Base-by-base conservation (phyloP, 768 basidiomycete species). In the Pleurotus salmoneostramineus region DNA sequence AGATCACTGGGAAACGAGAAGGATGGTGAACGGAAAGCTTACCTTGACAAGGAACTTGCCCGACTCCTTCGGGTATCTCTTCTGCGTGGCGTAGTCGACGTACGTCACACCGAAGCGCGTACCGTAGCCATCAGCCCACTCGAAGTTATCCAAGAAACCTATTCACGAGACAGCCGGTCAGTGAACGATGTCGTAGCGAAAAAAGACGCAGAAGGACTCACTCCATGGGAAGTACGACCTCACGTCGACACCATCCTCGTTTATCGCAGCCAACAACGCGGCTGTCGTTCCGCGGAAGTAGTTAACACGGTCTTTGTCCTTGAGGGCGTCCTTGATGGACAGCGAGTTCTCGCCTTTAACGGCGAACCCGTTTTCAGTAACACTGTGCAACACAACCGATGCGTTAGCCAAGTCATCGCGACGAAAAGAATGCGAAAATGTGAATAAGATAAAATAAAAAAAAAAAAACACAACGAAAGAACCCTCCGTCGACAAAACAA, bases 291-390 rank as follows among this genome's bases (percentile, higher is more conserved):
- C 87, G 51, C 74, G 71, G 76, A 85, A 89, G 69, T 87, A 89
- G 61, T 83, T 76, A 57, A 88, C 81, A 40, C 87, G 84, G 63
- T 84, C 85, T n/a, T 66, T 70, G 65, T 88, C 87, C 27, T 79
- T 69, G 27, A 85, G 60, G 7, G 81, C 84, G 58, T 82, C 71
- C 56, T 82, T 80, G 5, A 82, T 63, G 1, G 84, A 72, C 71
- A 81, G 75, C 47, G 64, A 69, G 65, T 74, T 79, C 68, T 89
- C 88, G 58, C 81, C 77, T 66, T 86, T 87, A 52, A 88, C 83
- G 8, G 85, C 80, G 64, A 88, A 88, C 0, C 87, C 85, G 64
- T 89, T 89, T 71, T 90, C 86, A 2, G 86, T 89, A n/a, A 88
- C 83, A 63, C 84, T 85, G 51, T 6, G n/a, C 6, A 11, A 6